Conservation (phyloP, 2,329 filamentous ascomycete genomes). For the Aspergillus proliferans region DNA sequence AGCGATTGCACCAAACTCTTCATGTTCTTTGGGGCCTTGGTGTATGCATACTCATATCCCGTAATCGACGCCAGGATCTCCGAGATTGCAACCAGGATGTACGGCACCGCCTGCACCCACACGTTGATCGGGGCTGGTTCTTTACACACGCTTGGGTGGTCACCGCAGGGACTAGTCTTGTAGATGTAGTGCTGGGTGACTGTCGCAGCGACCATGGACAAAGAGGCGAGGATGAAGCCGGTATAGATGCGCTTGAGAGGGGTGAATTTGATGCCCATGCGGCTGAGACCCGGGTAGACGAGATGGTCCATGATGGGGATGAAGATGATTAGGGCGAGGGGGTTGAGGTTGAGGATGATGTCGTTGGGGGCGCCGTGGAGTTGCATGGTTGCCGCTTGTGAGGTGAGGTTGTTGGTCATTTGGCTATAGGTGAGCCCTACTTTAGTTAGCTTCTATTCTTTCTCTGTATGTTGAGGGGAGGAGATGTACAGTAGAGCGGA, state of each 20-base stretch:
- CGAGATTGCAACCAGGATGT: conserved; percentile 49
- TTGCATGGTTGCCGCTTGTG: conserved; percentile 49
- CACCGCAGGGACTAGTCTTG: conserved; percentile 54
- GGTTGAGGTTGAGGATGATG: conserved; percentile 49
- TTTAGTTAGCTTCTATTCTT: background rate
- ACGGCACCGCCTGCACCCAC: conserved; percentile 46
- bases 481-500: conserved; percentile 37
- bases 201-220: conserved; percentile 46
- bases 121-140: conserved; percentile 57
- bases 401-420: conserved; percentile 50
- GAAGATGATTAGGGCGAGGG: conserved; percentile 48
- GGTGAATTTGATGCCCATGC: conserved; percentile 43
- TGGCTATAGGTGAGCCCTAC: conserved; percentile 43
- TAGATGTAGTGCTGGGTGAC: conserved; percentile 52
- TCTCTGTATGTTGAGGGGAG: conserved; percentile 4
- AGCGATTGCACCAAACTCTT: conserved; percentile 62
- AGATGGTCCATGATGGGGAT: conserved; percentile 49
- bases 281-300: conserved; percentile 46
- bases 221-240: conserved; percentile 44
- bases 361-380: conserved; percentile 50
- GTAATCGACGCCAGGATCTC: conserved; percentile 55
- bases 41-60: conserved; percentile 67
- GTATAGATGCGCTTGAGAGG: conserved; percentile 49
- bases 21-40: conserved; percentile 73
- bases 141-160: conserved; percentile 45